Evolutionary conservation across 2,329 filamentous ascomycete genomes (phyloP), one percentile per base, ranked within the genome.

Genomic region (Hymenoscyphus salicellus): DNA sequence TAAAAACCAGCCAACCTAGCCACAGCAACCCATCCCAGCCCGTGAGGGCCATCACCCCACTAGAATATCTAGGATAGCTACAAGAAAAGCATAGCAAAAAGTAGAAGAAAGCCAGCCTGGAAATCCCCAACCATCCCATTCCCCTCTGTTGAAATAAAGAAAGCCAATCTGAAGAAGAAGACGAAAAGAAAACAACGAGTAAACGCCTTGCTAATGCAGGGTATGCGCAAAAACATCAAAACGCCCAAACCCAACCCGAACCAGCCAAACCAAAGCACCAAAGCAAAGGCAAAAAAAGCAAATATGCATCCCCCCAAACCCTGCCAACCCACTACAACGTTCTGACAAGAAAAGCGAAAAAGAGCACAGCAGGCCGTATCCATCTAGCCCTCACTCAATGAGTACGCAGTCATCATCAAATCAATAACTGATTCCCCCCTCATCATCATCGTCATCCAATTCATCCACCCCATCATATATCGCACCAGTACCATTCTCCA

Each of bases 371-470:
- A 28, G 16, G 55, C 26, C 20, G 10, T 26, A 10, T 30, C 17
- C 14, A n/a, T 56, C 26, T 56, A 5, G 17, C 46, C 26, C 11
- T 32, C 11, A 32, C 26, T 32, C 26, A n/a, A 30, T 38, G 33
- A 10, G 33, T 38, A 38, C 10, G 33, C 11, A 38, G 33, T 38
- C 52, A 3, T 30, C 11, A 20, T 10, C 23, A 23, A n/a, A 60
- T 70, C 62, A 75, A 59, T 71, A 73, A 66, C 73, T 74, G 6
- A 73, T 67, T 36, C 61, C 59, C 30, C 70, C 68, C 56, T 72
- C 72, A 60, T 73, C 71, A 23, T 70, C 68, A 1, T 71, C 64
- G 59, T 69, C 32, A 55, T 66, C 59, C 26, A 52, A 23, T 23
- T 52, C 46, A 43, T 56, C 10, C 26, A 46, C 52, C 17, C 56